Conservation (phyloP, 139 green algal genomes). For the Chlorella sp. region DNA sequence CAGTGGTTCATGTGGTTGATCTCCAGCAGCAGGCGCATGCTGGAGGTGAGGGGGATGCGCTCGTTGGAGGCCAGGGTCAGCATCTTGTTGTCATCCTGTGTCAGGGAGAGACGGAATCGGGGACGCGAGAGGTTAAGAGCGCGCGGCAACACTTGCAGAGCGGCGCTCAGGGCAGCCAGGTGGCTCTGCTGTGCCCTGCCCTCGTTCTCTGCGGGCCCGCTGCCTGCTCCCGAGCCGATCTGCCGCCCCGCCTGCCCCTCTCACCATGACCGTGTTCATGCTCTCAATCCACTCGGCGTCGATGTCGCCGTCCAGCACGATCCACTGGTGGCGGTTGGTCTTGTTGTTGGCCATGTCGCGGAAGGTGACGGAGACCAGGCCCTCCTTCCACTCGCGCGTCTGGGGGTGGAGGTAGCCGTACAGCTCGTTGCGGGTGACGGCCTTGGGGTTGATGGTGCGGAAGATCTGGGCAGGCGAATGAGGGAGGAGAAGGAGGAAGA, state of each 20-base stretch:
- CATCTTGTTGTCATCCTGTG: conserved; percentile 92
- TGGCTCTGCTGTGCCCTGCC: no score
- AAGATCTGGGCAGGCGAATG: not conserved
- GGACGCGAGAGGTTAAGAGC: no score
- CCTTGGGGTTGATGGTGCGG: conserved; percentile 58
- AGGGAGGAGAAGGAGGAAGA: not conserved
- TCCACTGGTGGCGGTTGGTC: conserved; percentile 91
- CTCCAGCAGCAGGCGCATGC: conserved; percentile 92
- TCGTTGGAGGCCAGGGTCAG: conserved; percentile 93
- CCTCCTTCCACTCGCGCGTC: conserved; percentile 95
- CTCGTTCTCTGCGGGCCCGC: no score
- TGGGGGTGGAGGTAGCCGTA: conserved; percentile 88
- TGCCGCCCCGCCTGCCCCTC: no score
- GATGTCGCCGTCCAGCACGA: conserved; percentile 95
- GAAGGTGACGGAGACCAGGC: conserved; percentile 69
- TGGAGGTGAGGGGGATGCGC: conserved; percentile 85
- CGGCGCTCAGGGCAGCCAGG: no score
- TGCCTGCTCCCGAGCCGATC: no score
- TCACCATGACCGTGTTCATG: conserved; percentile 93
- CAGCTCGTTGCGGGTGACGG: conserved; percentile 92
- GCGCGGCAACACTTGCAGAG: no score
- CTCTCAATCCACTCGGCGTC: conserved; percentile 86
- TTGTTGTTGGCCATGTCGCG: conserved; percentile 70
- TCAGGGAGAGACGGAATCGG: not conserved
- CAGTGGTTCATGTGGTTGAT: conserved; percentile 83